Base-by-base conservation (phyloP, 2,329 filamentous ascomycete species). In the Phaeosphaeriaceae sp. region DNA sequence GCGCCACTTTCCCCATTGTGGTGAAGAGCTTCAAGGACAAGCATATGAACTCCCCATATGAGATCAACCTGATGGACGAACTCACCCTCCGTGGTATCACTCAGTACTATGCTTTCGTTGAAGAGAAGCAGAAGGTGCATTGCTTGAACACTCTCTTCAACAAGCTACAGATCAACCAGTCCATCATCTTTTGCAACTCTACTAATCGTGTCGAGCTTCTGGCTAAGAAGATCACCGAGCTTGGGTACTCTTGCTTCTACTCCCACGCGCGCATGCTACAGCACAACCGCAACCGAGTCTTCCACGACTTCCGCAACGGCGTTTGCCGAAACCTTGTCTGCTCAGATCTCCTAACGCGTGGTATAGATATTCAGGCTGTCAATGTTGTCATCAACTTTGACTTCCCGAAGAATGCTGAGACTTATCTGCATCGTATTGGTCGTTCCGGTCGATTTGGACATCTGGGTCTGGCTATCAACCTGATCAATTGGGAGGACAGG, bases 321-420 rank as follows among this genome's bases (percentile, higher is more conserved):
- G 94, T 97, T 54, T 98, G 94, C 84, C 93, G 95, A 73, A 99
- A 99, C 78, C 88, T 99, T 40, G 95, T 99, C 64, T 99, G 95
- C 81, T 99, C 96, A 2, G 95, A 99, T 81, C 85, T 99, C 42
- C 87, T 99, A 65, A 99, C 95, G 64, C 94, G 95, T 81, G 95
- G 95, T 88, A 99, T 99, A 74, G 95, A 99, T 81, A 99, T 99
- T 66, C 95, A 99, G 80, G 95, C 95, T 54, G 95, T 99, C 75
- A 99, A 99, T 72, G 95, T 99, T 55, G 95, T 99, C 77, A 99
- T 99, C 87, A 99, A 99, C 83, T 99, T 99, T 74, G 95, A 99
- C 75, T 99, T 99, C 79, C 95, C 95, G 55, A 99, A 99, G 84
- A 99, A 99, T 73, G 96, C 95, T 17, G 95, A 99, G 82, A 99